Conservation (phyloP, 306 rosid species). For the Vigna radiata region DNA sequence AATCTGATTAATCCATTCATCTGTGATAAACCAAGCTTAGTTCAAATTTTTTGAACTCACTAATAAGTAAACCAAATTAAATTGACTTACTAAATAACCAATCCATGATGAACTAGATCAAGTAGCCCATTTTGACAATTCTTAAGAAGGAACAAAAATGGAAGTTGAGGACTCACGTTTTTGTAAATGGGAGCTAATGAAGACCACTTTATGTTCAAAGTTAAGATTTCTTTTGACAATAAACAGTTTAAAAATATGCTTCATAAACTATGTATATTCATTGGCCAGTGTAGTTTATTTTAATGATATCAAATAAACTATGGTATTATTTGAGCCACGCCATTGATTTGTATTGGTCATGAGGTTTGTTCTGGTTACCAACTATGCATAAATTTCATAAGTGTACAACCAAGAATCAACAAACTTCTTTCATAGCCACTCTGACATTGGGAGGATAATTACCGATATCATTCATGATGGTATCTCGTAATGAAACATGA, state of each 20-base stretch:
- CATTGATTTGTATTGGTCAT: neutral
- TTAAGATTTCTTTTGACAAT: no score
- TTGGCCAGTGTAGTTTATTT: neutral
- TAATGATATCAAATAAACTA: neutral
- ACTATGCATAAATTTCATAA: neutral
- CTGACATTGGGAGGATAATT: neutral
- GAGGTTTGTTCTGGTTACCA: no score
- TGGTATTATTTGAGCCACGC: neutral
- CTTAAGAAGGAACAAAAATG: no score
- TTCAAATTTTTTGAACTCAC: no score
- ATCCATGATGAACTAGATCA: rapidly evolving
- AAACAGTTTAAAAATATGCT: no score
- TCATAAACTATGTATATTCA: neutral
- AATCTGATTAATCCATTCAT: no score
- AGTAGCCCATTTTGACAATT: no score
- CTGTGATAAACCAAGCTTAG: rapidly evolving
- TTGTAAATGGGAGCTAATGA: no score
- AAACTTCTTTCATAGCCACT: neutral
- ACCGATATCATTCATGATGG: slow-evolving; percentile 12
- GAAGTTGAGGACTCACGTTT: no score
- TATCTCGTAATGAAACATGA: slow-evolving; percentile 22
- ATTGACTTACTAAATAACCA: no score
- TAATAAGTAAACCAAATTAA: no score
- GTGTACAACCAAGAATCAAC: slow-evolving; percentile 23
- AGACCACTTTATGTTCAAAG: no score